Evolutionary conservation across 306 rosid species (phyloP).

Genomic region (Casuarina cunninghamiana): DNA sequence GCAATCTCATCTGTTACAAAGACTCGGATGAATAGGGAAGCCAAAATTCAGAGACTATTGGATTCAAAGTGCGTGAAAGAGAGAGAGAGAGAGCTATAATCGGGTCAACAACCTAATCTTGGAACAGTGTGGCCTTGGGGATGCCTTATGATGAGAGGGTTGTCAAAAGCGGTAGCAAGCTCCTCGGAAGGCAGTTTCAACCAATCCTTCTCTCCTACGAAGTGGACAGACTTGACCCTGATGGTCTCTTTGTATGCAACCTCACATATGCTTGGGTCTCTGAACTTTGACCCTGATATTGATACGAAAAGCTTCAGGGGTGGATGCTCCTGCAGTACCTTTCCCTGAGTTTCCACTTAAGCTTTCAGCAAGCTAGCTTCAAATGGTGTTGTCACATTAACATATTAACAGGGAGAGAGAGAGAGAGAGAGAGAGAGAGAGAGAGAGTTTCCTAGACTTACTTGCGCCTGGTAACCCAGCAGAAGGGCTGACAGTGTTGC

Average conservation of each 20-base stretch:
- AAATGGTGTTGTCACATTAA: not conserved
- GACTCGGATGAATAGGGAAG: not conserved
- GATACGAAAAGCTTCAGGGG: constrained; percentile 65
- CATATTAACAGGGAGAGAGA: too few species aligned
- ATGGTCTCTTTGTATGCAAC: constrained; percentile 68
- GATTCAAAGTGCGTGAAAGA: not conserved
- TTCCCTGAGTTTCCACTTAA: constrained; percentile 54
- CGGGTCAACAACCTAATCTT: constrained; percentile 52
- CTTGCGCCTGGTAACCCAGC: constrained; percentile 77
- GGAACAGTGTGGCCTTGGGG: constrained; percentile 93
- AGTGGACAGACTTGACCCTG: constrained; percentile 73
- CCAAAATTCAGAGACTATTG: constrained; percentile 3
- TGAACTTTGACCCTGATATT: constrained; percentile 75
- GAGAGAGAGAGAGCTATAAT: not conserved
- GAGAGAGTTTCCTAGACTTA: constrained; percentile 14
- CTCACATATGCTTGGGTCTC: constrained; percentile 75
- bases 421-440: not conserved
- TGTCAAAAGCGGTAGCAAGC: constrained; percentile 64
- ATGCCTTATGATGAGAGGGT: constrained; percentile 71
- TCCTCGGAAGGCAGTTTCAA: constrained; percentile 71
- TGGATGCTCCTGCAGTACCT: constrained; percentile 76
- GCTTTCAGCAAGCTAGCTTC: constrained; percentile 4
- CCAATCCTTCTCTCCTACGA: constrained; percentile 89
- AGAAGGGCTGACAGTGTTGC: constrained; percentile 73
- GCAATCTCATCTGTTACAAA: constrained; percentile 57